Evolutionary conservation across 2,329 filamentous ascomycete species (phyloP), one percentile per base, ranked within the genome.

Genomic region (Aspergillus puulaauensis): DNA sequence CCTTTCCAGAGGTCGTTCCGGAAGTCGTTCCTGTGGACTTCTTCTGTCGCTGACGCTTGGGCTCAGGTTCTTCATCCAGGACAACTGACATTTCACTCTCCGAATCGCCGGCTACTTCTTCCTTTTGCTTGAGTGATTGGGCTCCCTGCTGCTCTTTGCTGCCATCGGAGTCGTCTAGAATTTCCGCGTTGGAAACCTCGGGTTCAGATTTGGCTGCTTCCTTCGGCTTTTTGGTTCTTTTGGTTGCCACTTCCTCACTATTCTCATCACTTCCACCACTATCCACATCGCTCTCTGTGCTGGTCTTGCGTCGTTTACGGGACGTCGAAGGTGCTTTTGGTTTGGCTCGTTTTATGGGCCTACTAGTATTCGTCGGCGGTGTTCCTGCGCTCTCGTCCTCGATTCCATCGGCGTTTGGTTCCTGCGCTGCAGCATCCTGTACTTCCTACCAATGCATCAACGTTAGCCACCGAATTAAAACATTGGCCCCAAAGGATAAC

Each of bases 41-140:
- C 59, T 73, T 74, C 54, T 70, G 68, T 31, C 65, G 64, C 64
- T 84, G 87, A 64, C 81, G 83, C 69, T 82, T 85, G 27, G 81
- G 81, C 50, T 86, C 85, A 31, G 80, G 80, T 3, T 80, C 80
- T 62, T 93, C 90, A 69, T 96, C 93, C 41, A 95, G 78, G n/a
- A 96, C 81, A 4, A 85, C 82, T 0, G 90, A 93, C 73, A 91
- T 78, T 54, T 90, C 88, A 68, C 82, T 87, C 47, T 87, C 83
- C 0, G 83, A 84, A 8, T 68, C 76, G 21, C 77, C 78, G 66
- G 78, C 77, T n/a, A 72, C 75, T 11, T 74, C 73, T 21, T 70
- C 68, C 64, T 61, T 61, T 7, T 73, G 62, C 45, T 70, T 61
- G 12, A 62, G 52, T 24, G 53, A 39, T 52, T 64, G 58, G 31